A percentile compares a stretch with the other conserved stretches of the same genome.
Conservation (phyloP, 805 yeast species). For the Starmerella etchellsii region DNA sequence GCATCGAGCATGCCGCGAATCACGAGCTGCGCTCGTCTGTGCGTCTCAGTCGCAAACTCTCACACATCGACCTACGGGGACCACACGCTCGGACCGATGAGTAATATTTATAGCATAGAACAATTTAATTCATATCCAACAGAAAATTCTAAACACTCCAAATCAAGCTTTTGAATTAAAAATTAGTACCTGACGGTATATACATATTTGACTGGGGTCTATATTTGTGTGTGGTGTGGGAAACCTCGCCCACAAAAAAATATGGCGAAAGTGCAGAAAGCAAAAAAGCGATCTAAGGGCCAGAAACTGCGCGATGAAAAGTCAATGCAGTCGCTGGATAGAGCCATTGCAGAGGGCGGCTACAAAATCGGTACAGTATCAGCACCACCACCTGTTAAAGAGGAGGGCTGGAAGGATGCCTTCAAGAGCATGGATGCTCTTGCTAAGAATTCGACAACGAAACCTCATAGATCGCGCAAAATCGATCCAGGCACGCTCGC, state of each 20-base stretch:
- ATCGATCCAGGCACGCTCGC: not conserved
- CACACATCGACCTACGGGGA: slow-evolving; percentile 10
- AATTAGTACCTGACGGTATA: too few species aligned
- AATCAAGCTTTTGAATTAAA: too few species aligned
- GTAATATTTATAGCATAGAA: too few species aligned
- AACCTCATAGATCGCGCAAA: not conserved
- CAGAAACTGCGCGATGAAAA: slow-evolving; percentile 6
- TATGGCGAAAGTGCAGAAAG: not conserved
- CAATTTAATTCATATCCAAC: too few species aligned
- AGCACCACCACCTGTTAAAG: not conserved
- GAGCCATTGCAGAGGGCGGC: not conserved
- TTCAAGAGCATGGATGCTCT: slow-evolving; percentile 1
- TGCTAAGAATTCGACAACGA: not conserved
- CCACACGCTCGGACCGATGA: not conserved
- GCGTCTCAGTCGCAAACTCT: slow-evolving; percentile 11
- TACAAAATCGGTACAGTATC: not conserved
- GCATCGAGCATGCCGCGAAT: slow-evolving; percentile 6
- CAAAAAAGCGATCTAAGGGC: not conserved
- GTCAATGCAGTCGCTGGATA: slow-evolving; percentile 1
- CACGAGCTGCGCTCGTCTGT: slow-evolving; percentile 12
- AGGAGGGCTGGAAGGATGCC: slow-evolving; percentile 1
- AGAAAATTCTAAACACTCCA: too few species aligned
- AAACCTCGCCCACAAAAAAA: too few species aligned
- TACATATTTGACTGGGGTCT: too few species aligned
- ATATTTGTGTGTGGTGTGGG: too few species aligned